Conservation (phyloP, 2,329 filamentous ascomycete genomes). For the Stagonosporopsis rhizophila region DNA sequence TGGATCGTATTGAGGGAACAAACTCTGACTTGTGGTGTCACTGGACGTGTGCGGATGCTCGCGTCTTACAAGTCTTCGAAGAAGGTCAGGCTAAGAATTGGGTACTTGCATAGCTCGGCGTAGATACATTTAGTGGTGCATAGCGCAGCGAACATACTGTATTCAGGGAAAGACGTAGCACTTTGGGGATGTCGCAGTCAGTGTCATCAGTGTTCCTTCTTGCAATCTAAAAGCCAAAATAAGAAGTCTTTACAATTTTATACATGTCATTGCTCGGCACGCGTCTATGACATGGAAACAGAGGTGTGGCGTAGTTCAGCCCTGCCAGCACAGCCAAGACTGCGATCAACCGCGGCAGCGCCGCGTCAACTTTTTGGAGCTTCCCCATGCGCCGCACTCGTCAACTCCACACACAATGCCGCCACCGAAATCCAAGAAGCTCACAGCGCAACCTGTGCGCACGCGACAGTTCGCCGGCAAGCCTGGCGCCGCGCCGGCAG, state of each 20-base stretch:
- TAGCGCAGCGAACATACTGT: neutral
- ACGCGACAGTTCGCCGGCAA: conserved; percentile 89
- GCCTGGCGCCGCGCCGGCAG: conserved; percentile 57
- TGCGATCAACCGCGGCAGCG: conserved; percentile 8
- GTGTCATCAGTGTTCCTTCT: neutral
- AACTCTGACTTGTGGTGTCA: neutral
- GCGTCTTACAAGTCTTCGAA: neutral
- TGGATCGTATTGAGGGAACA: neutral
- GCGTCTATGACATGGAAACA: too few species aligned
- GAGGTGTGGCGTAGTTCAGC: conserved; percentile 2
- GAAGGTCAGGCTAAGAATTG: neutral
- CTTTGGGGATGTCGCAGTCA: neutral
- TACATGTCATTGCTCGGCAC: too few species aligned
- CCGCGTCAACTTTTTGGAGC: conserved; percentile 16
- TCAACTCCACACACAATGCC: conserved; percentile 54
- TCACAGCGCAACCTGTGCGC: conserved; percentile 89
- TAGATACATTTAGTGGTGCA: neutral
- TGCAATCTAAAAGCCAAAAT: neutral
- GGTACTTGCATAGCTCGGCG: neutral
- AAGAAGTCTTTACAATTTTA: neutral
- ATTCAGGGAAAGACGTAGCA: neutral
- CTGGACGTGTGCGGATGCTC: neutral
- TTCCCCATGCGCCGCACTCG: neutral
- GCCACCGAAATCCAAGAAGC: conserved; percentile 68
- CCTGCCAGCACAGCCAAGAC: conserved; percentile 8